phyloP scores from a whole-genome alignment of 78 protist species.

The Guillardia theta region DNA sequence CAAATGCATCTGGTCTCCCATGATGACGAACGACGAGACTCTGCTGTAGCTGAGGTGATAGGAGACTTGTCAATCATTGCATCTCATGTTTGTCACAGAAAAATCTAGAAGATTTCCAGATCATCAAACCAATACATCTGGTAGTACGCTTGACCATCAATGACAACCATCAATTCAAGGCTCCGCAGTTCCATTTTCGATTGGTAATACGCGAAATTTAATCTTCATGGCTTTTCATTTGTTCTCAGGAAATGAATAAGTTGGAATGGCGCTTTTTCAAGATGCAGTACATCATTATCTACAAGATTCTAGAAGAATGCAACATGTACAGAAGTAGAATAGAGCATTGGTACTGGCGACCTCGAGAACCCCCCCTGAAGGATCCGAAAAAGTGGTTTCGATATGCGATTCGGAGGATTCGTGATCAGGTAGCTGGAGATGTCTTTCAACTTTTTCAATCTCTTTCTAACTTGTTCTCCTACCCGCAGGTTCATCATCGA shows the following conservation, averaged over 20 bases:
- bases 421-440: too few relatives aligned
- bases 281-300: neutral
- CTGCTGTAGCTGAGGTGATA: too few relatives aligned
- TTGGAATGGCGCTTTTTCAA: neutral
- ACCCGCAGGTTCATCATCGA: neutral
- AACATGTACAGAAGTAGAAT: neutral
- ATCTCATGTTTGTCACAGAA: too few relatives aligned
- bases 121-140: neutral
- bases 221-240: too few relatives aligned
- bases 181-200: neutral
- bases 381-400: neutral
- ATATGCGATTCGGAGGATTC: neutral
- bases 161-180: neutral
- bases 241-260: neutral
- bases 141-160: neutral
- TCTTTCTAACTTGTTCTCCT: too few relatives aligned
- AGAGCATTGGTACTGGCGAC: slow-evolving; percentile 10
- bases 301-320: neutral
- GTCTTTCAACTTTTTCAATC: too few relatives aligned
- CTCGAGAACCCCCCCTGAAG: neutral
- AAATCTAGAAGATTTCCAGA: neutral
- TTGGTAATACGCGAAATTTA: too few relatives aligned
- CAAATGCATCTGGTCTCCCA: too few relatives aligned
- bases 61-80: too few relatives aligned
- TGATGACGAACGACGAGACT: too few relatives aligned